phyloP scores from a whole-genome alignment of 495 filamentous ascomycete species.

The Choiromyces venosus region DNA sequence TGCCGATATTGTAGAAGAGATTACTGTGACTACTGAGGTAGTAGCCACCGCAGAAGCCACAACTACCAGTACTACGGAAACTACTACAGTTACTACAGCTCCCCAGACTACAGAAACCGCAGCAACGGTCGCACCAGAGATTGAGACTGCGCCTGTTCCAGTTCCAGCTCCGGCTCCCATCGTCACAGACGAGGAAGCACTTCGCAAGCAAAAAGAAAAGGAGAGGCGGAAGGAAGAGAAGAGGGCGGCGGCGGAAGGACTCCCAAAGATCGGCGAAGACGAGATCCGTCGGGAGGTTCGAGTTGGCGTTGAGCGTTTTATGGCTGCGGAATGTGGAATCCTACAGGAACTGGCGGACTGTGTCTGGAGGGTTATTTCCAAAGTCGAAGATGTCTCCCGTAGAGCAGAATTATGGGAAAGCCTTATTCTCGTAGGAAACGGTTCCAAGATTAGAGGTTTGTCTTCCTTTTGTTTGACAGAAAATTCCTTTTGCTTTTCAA shows the following conservation, averaged over 20 bases:
- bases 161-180: conserved; percentile 31
- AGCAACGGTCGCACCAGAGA: conserved; percentile 3
- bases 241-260: conserved; percentile 45
- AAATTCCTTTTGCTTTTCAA: background rate
- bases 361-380: conserved; percentile 72
- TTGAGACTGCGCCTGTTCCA: conserved; percentile 6
- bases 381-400: conserved; percentile 70
- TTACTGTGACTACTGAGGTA: background rate
- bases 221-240: conserved; percentile 43
- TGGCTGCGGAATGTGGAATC: conserved; percentile 65
- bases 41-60: conserved; percentile 17
- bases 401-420: conserved; percentile 84
- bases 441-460: conserved; percentile 70
- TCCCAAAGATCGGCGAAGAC: conserved; percentile 41
- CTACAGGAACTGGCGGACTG: conserved; percentile 74
- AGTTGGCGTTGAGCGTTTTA: conserved; percentile 81
- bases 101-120: conserved; percentile 33
- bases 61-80: conserved; percentile 21
- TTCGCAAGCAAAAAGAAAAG: conserved; percentile 29
- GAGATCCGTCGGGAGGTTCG: conserved; percentile 68
- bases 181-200: conserved; percentile 18
- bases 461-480: background rate
- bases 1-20: background rate
- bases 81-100: conserved; percentile 34
- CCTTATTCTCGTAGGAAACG: conserved; percentile 81